Evolutionary conservation across 495 filamentous ascomycete species (phyloP).

Genomic region (Neurospora sp.): DNA sequence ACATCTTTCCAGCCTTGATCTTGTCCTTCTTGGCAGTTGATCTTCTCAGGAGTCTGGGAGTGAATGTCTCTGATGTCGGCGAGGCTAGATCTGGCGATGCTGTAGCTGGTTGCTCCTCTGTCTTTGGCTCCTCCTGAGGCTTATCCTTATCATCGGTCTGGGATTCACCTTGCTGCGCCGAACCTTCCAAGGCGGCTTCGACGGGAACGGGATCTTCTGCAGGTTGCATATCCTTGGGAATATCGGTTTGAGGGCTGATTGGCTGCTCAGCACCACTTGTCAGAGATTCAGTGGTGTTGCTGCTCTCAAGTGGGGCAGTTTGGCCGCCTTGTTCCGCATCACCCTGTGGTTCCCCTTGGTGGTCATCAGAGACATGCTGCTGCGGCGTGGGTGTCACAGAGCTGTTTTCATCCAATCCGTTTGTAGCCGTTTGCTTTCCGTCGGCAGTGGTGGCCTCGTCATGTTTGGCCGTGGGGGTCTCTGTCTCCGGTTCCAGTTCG

Average conservation of each 20-base stretch:
- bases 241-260: not conserved
- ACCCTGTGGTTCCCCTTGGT: not conserved
- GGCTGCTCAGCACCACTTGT: not conserved
- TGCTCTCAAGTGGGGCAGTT: not conserved
- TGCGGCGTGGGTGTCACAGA: not conserved
- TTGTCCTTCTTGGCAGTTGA: slow-evolving; percentile 17
- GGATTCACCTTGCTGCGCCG: not conserved
- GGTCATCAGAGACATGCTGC: not conserved
- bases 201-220: not conserved
- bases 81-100: not conserved
- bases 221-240: not conserved
- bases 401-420: not conserved
- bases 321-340: not conserved
- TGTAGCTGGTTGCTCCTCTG: slow-evolving; percentile 4
- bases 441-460: not conserved
- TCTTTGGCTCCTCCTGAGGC: not conserved
- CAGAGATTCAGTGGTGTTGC: not conserved
- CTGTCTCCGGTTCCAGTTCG: not conserved
- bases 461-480: not conserved
- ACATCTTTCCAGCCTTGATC: slow-evolving; percentile 20
- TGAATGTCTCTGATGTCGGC: not conserved
- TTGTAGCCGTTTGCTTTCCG: not conserved
- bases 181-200: not conserved
- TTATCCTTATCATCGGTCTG: not conserved
- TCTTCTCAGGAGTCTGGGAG: not conserved